phyloP scores from a whole-genome alignment of 257 asterid species.

The Solanum ossicruentum region DNA sequence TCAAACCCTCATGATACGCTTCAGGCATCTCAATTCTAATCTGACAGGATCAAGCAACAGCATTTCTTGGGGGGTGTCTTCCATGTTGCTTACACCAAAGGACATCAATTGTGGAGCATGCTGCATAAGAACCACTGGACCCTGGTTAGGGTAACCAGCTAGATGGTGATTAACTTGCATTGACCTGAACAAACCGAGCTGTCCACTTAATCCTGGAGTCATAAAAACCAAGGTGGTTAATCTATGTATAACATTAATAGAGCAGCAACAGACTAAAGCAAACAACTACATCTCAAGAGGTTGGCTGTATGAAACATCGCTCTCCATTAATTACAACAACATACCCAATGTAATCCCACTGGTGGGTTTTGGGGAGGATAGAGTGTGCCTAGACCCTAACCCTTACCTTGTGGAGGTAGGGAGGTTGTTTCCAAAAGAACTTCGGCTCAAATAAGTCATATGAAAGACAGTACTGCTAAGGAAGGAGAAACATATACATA shows the following conservation, averaged over 20 bases:
- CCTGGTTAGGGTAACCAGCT: neutral
- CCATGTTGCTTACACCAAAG: conserved; percentile 3
- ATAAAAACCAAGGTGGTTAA: neutral
- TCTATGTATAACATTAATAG: neutral
- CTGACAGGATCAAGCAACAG: neutral
- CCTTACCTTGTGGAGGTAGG: neutral
- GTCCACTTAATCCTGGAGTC: neutral
- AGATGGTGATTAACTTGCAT: conserved; percentile 8
- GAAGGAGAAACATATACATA: neutral
- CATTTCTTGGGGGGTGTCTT: conserved; percentile 1
- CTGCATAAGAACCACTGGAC: neutral
- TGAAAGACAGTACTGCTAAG: neutral
- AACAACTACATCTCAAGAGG: neutral
- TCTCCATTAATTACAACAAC: neutral
- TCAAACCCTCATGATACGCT: neutral
- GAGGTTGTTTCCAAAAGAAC: neutral
- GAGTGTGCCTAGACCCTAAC: neutral
- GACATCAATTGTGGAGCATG: conserved; percentile 1
- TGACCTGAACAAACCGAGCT: neutral
- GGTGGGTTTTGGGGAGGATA: neutral
- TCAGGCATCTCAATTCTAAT: neutral
- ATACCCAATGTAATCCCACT: neutral
- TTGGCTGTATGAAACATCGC: neutral
- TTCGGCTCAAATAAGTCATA: neutral
- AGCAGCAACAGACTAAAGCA: neutral